phyloP scores from a whole-genome alignment of 2,329 filamentous ascomycete species.

The Claviceps paspali region DNA sequence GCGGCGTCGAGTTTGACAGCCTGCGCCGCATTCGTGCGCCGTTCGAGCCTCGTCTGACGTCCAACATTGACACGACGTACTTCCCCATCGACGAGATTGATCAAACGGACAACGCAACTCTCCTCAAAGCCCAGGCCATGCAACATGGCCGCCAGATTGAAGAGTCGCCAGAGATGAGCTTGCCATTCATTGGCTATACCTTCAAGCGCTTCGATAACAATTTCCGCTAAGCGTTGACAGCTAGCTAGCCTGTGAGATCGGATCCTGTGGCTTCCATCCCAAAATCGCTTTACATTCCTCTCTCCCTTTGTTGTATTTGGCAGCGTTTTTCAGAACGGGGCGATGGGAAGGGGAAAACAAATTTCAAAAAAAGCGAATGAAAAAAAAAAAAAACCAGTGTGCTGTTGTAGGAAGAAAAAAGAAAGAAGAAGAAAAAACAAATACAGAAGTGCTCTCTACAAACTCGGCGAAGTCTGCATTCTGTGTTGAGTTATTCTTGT shows the following conservation, averaged over 20 bases:
- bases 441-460: too few species aligned
- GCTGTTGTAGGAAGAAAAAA: too few species aligned
- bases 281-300: not conserved
- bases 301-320: not conserved
- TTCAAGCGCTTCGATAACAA: slow-evolving; percentile 89
- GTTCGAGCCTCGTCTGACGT: slow-evolving; percentile 86
- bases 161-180: slow-evolving; percentile 82
- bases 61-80: slow-evolving; percentile 92
- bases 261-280: too few species aligned
- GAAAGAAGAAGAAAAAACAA: not conserved
- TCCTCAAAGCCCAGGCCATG: slow-evolving; percentile 69
- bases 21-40: slow-evolving; percentile 86
- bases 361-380: not conserved
- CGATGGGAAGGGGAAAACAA: not conserved
- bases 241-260: too few species aligned
- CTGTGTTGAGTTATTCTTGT: too few species aligned
- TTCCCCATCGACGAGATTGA: slow-evolving; percentile 98
- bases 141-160: slow-evolving; percentile 51
- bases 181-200: slow-evolving; percentile 54
- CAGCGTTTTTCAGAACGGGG: not conserved
- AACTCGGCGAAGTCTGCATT: too few species aligned
- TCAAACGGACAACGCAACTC: slow-evolving; percentile 82
- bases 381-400: not conserved
- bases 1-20: slow-evolving; percentile 86
- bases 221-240: slow-evolving; percentile 35